These are phyloP conservation scores for Fusarium sp. DNA, from an alignment of 2,329 filamentous ascomycete species.

Conservation along the genomic window DNA sequence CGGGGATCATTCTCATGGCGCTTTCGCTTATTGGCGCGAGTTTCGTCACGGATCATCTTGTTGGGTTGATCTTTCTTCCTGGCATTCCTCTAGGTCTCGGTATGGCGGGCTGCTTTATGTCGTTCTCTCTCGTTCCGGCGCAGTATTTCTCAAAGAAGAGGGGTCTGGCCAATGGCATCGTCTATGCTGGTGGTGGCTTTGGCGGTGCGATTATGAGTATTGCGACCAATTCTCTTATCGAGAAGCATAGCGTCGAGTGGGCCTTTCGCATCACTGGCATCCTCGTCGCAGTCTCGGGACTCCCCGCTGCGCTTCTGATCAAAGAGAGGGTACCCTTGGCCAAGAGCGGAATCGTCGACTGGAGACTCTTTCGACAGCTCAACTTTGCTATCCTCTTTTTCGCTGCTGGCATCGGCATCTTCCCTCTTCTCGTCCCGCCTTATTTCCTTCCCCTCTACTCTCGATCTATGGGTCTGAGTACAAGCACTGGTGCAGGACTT, in stretches of 20 bases:
- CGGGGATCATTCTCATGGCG: background rate
- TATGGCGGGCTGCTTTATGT: constrained; percentile 45
- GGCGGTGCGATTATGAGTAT: constrained; percentile 64
- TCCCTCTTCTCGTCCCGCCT: constrained; percentile 68
- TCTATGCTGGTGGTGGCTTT: constrained; percentile 63
- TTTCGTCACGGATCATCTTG: constrained; percentile 35
- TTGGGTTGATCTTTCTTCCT: constrained; percentile 43
- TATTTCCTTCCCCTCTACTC: constrained; percentile 69
- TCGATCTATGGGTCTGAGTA: constrained; percentile 62
- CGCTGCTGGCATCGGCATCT: constrained; percentile 64
- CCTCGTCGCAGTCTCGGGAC: constrained; percentile 60
- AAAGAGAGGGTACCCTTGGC: constrained; percentile 51
- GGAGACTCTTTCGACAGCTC: constrained; percentile 62
- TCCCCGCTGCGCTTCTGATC: constrained; percentile 65
- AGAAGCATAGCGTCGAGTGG: constrained; percentile 58
- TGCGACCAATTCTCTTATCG: constrained; percentile 58
- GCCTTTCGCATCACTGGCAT: constrained; percentile 63
- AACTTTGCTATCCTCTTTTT: constrained; percentile 64
- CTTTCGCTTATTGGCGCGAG: constrained; percentile 24
- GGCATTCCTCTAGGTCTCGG: constrained; percentile 39
- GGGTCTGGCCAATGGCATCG: constrained; percentile 64
- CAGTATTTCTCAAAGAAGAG: constrained; percentile 65
- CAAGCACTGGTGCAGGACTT: constrained; percentile 63
- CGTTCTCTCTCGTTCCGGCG: constrained; percentile 42
- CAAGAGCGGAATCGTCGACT: constrained; percentile 55